Base-by-base conservation (phyloP, 1,284 basidiomycete genomes). In the Ceratobasidium sp. region DNA sequence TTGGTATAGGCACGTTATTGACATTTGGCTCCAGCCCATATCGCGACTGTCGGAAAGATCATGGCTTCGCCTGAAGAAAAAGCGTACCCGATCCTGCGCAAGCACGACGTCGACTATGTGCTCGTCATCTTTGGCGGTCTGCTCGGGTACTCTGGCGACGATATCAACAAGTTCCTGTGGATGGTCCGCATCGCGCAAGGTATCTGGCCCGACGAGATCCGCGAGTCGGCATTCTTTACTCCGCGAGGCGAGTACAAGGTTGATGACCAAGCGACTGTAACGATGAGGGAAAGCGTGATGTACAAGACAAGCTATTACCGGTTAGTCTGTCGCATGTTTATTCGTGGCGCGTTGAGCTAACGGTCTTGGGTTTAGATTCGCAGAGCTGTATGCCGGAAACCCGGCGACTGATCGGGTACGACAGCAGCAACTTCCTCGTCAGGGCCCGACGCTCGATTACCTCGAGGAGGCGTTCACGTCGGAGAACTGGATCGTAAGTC, bases 141-240 rank as follows among this genome's bases (percentile, higher is more conserved):
- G 60, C 88, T 99, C 76, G 98, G 97, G 20, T 99, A 98, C 86
- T 97, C 95, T 30, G 98, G 98, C 18, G 98, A 99, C 85, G 98
- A 99, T 84, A 96, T 99, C 87, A 99, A 99, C 91, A 99, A 99
- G 87, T 99, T 98, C 90, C 87, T 99, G 77, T 98, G 96, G 96
- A 97, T 97, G 96, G 94, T 99, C 79, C 92, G 98, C 78, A 99
- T 99, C 83, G 94, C 98, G 1, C 96, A 98, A 83, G 97, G 98
- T 78, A 94, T 98, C 67, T 99, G 98, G 98, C 98, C 98, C 0
- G 96, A 99, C 70, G 98, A 99, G 86, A 95, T 99, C 79, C 93
- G 94, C 83, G 98, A 99, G 86, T 89, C 91, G 44, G 93, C 94
- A 83, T 99, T 95, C 88, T 99, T 99, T 86, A 99, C 94, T 0